Evolutionary conservation across 352 stramenopile genomes (phyloP), one percentile per base, ranked within the genome.

Genomic region (Blastocystis hominis): DNA sequence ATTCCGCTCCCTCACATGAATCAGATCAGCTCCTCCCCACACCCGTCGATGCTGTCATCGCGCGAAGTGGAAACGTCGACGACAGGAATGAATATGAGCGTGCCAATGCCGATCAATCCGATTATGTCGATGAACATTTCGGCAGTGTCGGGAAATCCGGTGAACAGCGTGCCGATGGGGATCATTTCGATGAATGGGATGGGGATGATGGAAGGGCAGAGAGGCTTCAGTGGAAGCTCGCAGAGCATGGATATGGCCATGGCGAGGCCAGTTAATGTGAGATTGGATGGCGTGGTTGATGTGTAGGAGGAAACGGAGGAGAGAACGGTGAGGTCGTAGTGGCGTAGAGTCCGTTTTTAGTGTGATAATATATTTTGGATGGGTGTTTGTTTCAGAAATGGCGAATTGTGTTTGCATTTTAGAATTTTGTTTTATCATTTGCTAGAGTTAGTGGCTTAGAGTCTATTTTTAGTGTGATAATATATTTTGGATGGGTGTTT

Each of bases 131-230:
- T 77, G 24, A 56, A 56, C 50, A 77, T 77, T 36, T 46, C 66
- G 10, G 50, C 50, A 13, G 50, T 59, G 3, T 34, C 44, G 13
- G 50, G 53, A 9, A 77, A 77, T 17, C 7, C 46, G 20, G 46
- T 53, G 4, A 75, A 75, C 46, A 75, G 38, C 36, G 38, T 47
- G 15, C 46, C 63, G 63, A 80, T 80, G 47, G 36, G 36, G 15
- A 44, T 56, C 9, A 80, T 66, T 20, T 64, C 70, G 0, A 63
- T 80, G 55, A 80, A 80, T 40, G 30, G 36, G 46, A 63, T 84
- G 50, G 62, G 46, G 17, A 34, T 84, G n/a, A 47, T 84, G 20
- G 72, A 84, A 30, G 54, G 6, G 7, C 72, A 64, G 10, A 46
- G 72, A 47, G n/a, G n/a, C 3, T 84, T 44, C 30, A 36, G 20